Conservation (phyloP, 768 basidiomycete genomes). For the Calocybe gangraenosa region DNA sequence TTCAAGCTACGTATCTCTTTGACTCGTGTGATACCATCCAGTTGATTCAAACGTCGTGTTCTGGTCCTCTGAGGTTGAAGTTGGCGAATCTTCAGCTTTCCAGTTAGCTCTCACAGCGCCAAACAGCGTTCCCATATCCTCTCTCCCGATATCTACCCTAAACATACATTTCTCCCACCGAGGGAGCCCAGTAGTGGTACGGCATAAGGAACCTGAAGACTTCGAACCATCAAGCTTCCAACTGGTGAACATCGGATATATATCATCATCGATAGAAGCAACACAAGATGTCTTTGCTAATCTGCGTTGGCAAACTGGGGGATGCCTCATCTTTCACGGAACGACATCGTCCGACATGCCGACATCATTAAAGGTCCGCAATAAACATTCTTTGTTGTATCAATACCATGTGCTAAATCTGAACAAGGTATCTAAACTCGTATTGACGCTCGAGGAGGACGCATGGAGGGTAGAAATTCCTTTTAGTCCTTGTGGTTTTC, state of each 20-base stretch:
- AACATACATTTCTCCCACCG: conserved; percentile 52
- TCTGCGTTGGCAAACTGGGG: conserved; percentile 57
- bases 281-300: conserved; percentile 28
- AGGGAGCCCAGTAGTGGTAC: conserved; percentile 46
- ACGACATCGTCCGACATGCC: conserved; percentile 49
- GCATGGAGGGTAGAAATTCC: conserved; percentile 68
- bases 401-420: conserved; percentile 15
- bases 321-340: conserved; percentile 57
- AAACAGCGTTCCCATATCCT: conserved; percentile 39
- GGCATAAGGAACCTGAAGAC: conserved; percentile 29
- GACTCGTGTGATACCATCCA: conserved; percentile 24
- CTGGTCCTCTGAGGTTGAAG: conserved; percentile 59
- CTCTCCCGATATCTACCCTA: conserved; percentile 59
- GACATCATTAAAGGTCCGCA: conserved; percentile 48
- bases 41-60: conserved; percentile 69
- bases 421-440: conserved; percentile 40
- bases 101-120: conserved; percentile 67
- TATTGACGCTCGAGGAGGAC: conserved; percentile 52
- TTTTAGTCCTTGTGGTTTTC: conserved; percentile 37
- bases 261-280: conserved; percentile 19
- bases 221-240: conserved; percentile 24
- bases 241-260: conserved; percentile 43
- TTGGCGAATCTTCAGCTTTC: conserved; percentile 64
- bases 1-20: conserved; percentile 5
- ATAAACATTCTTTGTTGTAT: conserved; percentile 1